These are phyloP conservation scores for Bidens hawaiensis DNA, from an alignment of 140 eudicot species.

Conservation along the genomic window DNA sequence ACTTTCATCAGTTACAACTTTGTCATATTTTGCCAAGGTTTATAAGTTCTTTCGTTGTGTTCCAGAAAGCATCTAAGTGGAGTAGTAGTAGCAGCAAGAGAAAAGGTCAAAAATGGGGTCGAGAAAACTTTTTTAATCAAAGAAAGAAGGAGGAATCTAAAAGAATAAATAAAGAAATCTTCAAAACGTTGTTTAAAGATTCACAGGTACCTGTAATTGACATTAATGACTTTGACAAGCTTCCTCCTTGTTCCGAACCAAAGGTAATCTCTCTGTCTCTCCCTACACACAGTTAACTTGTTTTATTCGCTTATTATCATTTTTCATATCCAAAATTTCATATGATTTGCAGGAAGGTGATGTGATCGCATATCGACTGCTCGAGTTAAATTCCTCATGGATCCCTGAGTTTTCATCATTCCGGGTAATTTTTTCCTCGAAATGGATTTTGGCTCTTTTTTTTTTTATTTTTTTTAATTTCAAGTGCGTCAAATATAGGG, in stretches of 20 bases:
- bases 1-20: too few relatives aligned
- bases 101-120: conserved; percentile 76
- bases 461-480: neutral
- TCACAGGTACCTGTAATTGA: conserved; percentile 34
- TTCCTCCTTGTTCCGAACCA: conserved; percentile 67
- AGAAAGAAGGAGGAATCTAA: conserved; percentile 31
- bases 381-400: conserved; percentile 83
- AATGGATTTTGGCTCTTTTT: neutral
- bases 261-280: too few relatives aligned
- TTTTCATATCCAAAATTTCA: neutral
- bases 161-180: conserved; percentile 29
- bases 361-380: conserved; percentile 82
- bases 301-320: neutral
- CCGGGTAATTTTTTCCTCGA: conserved; percentile 45
- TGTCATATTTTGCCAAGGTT: neutral
- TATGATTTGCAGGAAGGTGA: conserved; percentile 57
- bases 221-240: conserved; percentile 67
- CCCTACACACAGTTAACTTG: too few relatives aligned
- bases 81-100: conserved; percentile 78
- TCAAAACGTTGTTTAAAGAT: conserved; percentile 25
- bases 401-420: conserved; percentile 79
- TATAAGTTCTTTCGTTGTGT: conserved; percentile 15
- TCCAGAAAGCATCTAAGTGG: conserved; percentile 56
- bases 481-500: neutral
- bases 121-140: conserved; percentile 37